Evolutionary conservation across 805 yeast species (phyloP), one percentile per base, ranked within the genome.

Genomic region (Hemisphaericaspora nanyangensis): DNA sequence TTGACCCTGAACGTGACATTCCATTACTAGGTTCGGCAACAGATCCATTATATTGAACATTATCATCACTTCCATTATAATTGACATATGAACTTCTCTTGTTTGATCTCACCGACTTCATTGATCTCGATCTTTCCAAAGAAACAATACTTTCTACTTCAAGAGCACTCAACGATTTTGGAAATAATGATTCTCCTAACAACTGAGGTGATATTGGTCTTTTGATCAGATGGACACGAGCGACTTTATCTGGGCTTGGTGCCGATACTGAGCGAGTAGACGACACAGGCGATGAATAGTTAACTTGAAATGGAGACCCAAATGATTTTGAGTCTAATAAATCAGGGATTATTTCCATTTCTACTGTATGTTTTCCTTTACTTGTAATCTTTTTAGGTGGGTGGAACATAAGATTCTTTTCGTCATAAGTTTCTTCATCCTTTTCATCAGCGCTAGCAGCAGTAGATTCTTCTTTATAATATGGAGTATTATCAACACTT

Each of bases 81-180:
- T 68, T 67, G 15, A 61, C 58, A 45, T 57, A 68, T 18, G 70
- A 63, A 39, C 58, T 65, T 17, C 74, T 45, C 50, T 47, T 65
- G 33, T 50, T 57, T 12, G 68, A 60, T 38, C 51, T 63, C n/a
- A 72, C 56, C 0, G 88, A 80, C 52, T 76, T 72, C 65, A 75
- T 65, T 5, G 80, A 74, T 35, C 79, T 54, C 6, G 84, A 76
- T 43, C 90, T 70, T 56, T 85, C 95, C 31, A 85, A 54, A 6
- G 83, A 74, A 2, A 82, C 82, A 41, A 85, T 85, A 33, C 85
- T 80, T 47, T 82, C 85, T 8, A 85, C 85, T 52, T 85, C 95
- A 37, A 74, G 77, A 0, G 76, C 68, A 41, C 73, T 81, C 24
- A 85, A 63, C 2, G 79, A 74, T 53, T 80, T 84, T 0, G 95